phyloP scores from a whole-genome alignment of 1,284 basidiomycete genomes.

The Austroboletus novae-zelandiae region DNA sequence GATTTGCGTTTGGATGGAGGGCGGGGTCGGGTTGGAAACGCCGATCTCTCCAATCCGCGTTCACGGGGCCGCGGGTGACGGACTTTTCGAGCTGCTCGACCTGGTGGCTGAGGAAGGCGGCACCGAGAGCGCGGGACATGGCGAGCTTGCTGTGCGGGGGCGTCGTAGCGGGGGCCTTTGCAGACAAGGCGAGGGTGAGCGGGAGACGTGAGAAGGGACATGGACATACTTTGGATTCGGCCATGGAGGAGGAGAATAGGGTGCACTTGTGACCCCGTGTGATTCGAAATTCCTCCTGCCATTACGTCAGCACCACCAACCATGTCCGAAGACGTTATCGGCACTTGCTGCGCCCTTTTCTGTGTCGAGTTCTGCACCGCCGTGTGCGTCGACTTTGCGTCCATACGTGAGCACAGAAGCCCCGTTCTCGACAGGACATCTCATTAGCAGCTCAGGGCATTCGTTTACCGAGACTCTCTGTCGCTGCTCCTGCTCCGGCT shows the following conservation, averaged over 20 bases:
- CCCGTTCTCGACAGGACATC: neutral
- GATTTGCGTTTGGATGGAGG: slow-evolving; percentile 31
- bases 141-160: slow-evolving; percentile 53
- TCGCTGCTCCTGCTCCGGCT: slow-evolving; percentile 17
- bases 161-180: slow-evolving; percentile 21
- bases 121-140: slow-evolving; percentile 79
- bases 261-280: neutral
- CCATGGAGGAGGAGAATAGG: slow-evolving; percentile 12
- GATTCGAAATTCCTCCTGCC: neutral
- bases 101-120: slow-evolving; percentile 79
- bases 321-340: slow-evolving; percentile 22
- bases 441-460: slow-evolving; percentile 12
- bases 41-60: slow-evolving; percentile 57
- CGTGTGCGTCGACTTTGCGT: slow-evolving; percentile 23
- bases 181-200: neutral
- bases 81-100: slow-evolving; percentile 80
- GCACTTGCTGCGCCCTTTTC: slow-evolving; percentile 20
- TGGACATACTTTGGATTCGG: slow-evolving; percentile 20
- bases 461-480: slow-evolving; percentile 27
- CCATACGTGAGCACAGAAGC: slow-evolving; percentile 15
- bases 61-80: slow-evolving; percentile 49
- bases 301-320: slow-evolving; percentile 12
- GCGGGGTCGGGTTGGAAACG: slow-evolving; percentile 22
- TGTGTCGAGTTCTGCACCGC: slow-evolving; percentile 27
- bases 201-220: neutral